Evolutionary conservation across 805 yeast genomes (phyloP), one percentile per base, ranked within the genome.

Genomic region (Hanseniaspora osmophila): DNA sequence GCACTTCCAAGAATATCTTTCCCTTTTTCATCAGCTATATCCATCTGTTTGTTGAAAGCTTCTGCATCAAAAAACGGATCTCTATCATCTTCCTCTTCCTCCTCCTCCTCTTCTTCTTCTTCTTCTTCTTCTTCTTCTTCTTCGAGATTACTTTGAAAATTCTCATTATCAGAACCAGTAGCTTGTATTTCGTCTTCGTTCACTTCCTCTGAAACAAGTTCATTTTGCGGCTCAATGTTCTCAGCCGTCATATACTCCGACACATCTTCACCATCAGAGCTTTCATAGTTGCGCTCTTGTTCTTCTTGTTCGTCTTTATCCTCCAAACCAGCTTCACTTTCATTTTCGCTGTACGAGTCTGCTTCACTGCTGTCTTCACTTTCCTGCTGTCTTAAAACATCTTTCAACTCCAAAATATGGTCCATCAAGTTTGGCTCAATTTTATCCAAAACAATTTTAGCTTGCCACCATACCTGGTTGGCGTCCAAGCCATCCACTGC

Each of bases 401-500:
- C 64, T 50, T 66, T 73, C 47, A 80, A 56, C 33, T 64, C 67
- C 2, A 78, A 78, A 40, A 85, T 72, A 44, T 71, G 70, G 16
- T 69, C 74, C 57, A 84, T 58, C 33, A 86, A 62, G 39, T 71
- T 69, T 42, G 80, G 86, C 27, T 80, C 77, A 11, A 82, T 81
- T 7, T 80, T 81, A 48, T 87, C 96, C 35, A 86, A 66, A 16
- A 90, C 80, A 65, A 90, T 73, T 61, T 84, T 85, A 2, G 84
- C 80, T 63, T 90, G 97, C 46, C 90, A 94, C 86, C 90, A 90
- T 0, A 92, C 87, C 59, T 90, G 97, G 37, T 81, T 74, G 19
- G 95, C 79, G 60, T 84, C 95, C 45, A 90, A 67, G 0, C 96
- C 97, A 42, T 87, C 94, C 12, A 82, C 71, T 53, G 80, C 77